Conservation (phyloP, 1,284 basidiomycete species). For the Ceratobasidium sp. region DNA sequence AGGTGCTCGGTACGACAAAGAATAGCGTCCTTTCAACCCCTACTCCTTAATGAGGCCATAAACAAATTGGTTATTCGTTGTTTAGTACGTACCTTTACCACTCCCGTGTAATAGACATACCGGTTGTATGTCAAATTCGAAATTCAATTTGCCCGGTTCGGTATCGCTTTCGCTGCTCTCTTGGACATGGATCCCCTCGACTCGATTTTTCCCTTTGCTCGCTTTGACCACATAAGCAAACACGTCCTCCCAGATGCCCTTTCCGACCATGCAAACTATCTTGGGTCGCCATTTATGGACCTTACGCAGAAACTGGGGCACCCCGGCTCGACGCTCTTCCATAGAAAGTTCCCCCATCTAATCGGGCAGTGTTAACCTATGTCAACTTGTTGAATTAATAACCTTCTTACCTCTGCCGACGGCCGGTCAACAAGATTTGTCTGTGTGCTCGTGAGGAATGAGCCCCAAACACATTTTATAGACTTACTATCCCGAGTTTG, state of each 20-base stretch:
- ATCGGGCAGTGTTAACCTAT: background rate
- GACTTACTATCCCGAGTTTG: constrained; percentile 64
- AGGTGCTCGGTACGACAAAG: constrained; percentile 74
- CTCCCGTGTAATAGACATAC: constrained; percentile 61
- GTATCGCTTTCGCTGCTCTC: constrained; percentile 24
- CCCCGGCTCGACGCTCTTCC: constrained; percentile 63
- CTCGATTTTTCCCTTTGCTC: constrained; percentile 44
- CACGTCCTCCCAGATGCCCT: constrained; percentile 68
- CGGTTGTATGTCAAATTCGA: constrained; percentile 60
- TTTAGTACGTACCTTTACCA: background rate
- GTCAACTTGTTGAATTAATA: constrained; percentile 39
- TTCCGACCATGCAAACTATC: constrained; percentile 77
- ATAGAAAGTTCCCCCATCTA: constrained; percentile 70
- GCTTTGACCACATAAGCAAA: constrained; percentile 58
- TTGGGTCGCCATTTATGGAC: constrained; percentile 65
- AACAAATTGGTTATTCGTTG: background rate
- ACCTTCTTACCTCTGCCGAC: constrained; percentile 61
- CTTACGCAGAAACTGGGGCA: constrained; percentile 66
- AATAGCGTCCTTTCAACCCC: constrained; percentile 65
- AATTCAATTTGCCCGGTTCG: constrained; percentile 39
- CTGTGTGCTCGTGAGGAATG: constrained; percentile 53
- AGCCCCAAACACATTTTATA: background rate
- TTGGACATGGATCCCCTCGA: constrained; percentile 11
- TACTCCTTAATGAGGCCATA: constrained; percentile 35
- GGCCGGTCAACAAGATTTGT: constrained; percentile 71